Conservation (phyloP, 805 yeast species). For the Metschnikowia aberdeeniae region DNA sequence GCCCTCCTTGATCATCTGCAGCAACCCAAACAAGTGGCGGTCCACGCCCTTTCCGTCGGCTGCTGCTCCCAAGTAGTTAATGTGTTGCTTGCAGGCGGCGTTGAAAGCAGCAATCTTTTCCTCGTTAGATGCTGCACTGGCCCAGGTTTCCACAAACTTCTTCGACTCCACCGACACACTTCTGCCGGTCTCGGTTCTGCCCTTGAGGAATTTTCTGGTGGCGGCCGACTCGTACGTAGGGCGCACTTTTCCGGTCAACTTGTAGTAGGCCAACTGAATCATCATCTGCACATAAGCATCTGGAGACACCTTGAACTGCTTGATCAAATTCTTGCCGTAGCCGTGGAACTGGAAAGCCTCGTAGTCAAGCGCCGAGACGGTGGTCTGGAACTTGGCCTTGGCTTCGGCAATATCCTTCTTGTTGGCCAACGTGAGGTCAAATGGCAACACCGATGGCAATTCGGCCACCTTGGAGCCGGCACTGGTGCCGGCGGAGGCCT, state of each 20-base stretch:
- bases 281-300: conserved; percentile 91
- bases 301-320: conserved; percentile 81
- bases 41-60: conserved; percentile 87
- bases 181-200: conserved; percentile 93
- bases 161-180: conserved; percentile 70
- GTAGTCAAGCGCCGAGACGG: conserved; percentile 66
- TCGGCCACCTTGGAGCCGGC: conserved; percentile 14
- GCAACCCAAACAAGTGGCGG: conserved; percentile 88
- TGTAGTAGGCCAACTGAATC: conserved; percentile 86
- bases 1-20: conserved; percentile 58
- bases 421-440: conserved; percentile 55
- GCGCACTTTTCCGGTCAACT: conserved; percentile 69
- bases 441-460: conserved; percentile 34
- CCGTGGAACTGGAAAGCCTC: conserved; percentile 78
- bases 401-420: conserved; percentile 54
- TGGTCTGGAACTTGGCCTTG: conserved; percentile 48
- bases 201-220: conserved; percentile 80
- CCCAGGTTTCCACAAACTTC: conserved; percentile 71
- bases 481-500: conserved; percentile 10
- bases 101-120: conserved; percentile 67
- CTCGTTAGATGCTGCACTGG: conserved; percentile 43
- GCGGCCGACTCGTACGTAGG: conserved; percentile 97
- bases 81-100: conserved; percentile 70
- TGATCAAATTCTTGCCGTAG: conserved; percentile 82
- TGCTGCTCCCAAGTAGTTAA: conserved; percentile 68